Evolutionary conservation across 2,329 filamentous ascomycete genomes (phyloP).

Genomic region (Talaromyces pinophilus): DNA sequence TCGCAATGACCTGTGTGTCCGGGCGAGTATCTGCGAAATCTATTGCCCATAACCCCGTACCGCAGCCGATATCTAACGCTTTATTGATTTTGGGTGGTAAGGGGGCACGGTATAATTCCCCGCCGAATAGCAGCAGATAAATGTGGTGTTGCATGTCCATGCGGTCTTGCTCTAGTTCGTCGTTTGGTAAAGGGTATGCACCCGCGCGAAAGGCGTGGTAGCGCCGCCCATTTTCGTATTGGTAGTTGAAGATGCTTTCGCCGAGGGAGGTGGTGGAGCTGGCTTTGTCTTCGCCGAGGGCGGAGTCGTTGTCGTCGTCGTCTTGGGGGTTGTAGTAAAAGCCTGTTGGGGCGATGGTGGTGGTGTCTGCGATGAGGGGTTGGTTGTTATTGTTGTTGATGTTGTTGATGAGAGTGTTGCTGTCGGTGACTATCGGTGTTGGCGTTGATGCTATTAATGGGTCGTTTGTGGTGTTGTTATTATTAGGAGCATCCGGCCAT

Average conservation of each 20-base stretch:
- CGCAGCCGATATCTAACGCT: conserved; percentile 22
- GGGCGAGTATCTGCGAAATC: conserved; percentile 24
- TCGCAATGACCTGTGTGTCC: conserved; percentile 25
- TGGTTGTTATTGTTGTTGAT: not conserved
- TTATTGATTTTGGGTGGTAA: conserved; percentile 10
- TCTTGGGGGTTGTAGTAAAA: conserved; percentile 11
- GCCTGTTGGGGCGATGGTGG: not conserved
- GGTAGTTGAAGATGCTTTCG: conserved; percentile 23
- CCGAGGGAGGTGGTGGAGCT: conserved; percentile 21
- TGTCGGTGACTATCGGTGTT: not conserved
- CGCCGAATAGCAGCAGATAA: conserved; percentile 21
- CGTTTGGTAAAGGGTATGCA: conserved; percentile 28
- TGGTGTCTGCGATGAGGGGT: conserved; percentile 12
- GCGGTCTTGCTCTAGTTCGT: conserved; percentile 30
- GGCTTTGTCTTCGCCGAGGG: conserved; percentile 20
- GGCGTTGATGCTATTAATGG: not conserved
- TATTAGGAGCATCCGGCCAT: not conserved
- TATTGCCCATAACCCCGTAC: conserved; percentile 25
- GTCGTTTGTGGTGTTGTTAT: not conserved
- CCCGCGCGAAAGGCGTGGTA: conserved; percentile 30
- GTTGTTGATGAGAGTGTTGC: not conserved
- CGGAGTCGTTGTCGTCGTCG: conserved; percentile 22
- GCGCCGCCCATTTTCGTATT: conserved; percentile 26
- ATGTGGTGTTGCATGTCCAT: conserved; percentile 28
- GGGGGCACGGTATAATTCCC: conserved; percentile 22